phyloP scores from a whole-genome alignment of 2,329 filamentous ascomycete species.

The Monosporascus sp. region DNA sequence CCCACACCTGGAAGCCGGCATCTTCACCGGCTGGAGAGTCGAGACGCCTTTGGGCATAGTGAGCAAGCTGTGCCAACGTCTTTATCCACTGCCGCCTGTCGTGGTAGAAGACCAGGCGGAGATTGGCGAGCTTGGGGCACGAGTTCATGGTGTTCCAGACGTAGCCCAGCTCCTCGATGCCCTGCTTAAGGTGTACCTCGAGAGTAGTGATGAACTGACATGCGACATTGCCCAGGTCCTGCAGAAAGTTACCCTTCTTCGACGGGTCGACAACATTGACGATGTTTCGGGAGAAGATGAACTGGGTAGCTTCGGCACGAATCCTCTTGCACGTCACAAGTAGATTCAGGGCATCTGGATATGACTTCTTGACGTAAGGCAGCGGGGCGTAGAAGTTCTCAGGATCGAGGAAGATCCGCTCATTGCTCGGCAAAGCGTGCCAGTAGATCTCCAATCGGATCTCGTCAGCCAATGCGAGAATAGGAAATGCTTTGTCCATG shows the following conservation, averaged over 20 bases:
- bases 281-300: background rate
- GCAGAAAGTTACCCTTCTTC: background rate
- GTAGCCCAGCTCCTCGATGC: background rate
- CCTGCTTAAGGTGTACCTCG: background rate
- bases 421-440: background rate
- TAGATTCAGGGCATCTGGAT: background rate
- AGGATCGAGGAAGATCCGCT: background rate
- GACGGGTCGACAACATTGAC: background rate
- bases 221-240: background rate
- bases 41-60: background rate
- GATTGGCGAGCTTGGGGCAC: background rate
- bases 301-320: background rate
- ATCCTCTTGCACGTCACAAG: background rate
- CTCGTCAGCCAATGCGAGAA: background rate
- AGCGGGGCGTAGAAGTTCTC: background rate
- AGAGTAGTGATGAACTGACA: background rate
- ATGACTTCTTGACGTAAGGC: background rate
- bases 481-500: background rate
- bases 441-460: background rate
- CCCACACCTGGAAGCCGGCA: background rate
- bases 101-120: background rate
- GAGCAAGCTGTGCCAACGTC: background rate
- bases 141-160: background rate
- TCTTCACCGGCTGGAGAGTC: background rate
- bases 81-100: background rate